A percentile compares a stretch with the other conserved stretches of the same genome.
These are phyloP conservation scores for Yamagishiella unicocca DNA, from an alignment of 139 green algal genomes.

Conservation along the genomic window DNA sequence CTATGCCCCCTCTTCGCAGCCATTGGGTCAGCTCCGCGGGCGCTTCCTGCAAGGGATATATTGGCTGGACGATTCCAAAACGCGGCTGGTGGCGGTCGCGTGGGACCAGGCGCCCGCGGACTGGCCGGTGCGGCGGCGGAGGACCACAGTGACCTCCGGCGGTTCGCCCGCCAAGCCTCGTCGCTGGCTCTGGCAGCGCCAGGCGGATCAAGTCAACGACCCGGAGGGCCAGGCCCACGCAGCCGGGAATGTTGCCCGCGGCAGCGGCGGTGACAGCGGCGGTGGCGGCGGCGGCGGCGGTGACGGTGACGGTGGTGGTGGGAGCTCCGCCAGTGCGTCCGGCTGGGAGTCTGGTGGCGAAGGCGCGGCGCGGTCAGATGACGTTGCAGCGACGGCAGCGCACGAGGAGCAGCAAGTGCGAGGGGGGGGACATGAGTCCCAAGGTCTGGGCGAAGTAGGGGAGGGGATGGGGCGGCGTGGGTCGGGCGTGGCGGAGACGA, in stretches of 20 bases:
- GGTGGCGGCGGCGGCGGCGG: neutral
- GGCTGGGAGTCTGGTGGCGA: too few relatives aligned
- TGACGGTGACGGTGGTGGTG: neutral
- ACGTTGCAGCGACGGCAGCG: too few relatives aligned
- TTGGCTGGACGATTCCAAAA: neutral
- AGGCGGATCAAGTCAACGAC: neutral
- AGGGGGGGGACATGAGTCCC: too few relatives aligned
- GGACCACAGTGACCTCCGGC: neutral
- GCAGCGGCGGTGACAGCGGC: neutral
- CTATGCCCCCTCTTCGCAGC: neutral
- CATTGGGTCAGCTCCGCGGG: conserved; percentile 1
- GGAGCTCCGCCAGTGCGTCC: too few relatives aligned
- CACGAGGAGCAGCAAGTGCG: too few relatives aligned
- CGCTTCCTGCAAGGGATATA: conserved; percentile 21
- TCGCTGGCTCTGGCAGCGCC: conserved; percentile 38
- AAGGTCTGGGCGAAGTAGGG: too few relatives aligned
- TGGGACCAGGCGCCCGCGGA: conserved; percentile 20
- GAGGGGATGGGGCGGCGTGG: too few relatives aligned
- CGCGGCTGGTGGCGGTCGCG: neutral
- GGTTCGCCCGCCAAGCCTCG: neutral
- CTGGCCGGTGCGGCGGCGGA: neutral
- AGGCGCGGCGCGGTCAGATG: too few relatives aligned
- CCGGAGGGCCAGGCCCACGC: neutral
- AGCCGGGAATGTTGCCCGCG: neutral
- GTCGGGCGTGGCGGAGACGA: too few relatives aligned